Evolutionary conservation across 108 stramenopile species (phyloP).

Genomic region (Nitzschia inconspicua): DNA sequence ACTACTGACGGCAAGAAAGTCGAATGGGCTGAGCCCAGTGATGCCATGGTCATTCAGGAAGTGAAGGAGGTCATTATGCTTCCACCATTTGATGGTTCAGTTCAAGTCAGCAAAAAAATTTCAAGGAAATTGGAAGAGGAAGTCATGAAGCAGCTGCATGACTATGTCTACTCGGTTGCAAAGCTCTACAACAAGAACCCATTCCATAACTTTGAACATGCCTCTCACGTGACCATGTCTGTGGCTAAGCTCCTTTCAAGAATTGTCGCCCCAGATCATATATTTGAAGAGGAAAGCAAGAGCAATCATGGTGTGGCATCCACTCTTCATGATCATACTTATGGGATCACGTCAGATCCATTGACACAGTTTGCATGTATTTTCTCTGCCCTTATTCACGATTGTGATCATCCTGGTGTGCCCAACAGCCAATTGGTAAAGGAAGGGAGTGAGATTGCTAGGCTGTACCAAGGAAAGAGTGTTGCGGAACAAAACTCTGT

Average conservation of each 20-base stretch:
- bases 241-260: slow-evolving; percentile 27
- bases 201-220: slow-evolving; percentile 57
- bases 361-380: slow-evolving; percentile 30
- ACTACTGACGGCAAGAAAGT: too few relatives aligned
- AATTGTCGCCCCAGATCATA: slow-evolving; percentile 38
- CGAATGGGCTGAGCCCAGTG: too few relatives aligned
- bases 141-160: slow-evolving; percentile 32
- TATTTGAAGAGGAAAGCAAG: slow-evolving; percentile 4
- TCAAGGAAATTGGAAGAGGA: too few relatives aligned
- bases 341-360: slow-evolving; percentile 45
- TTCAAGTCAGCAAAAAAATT: too few relatives aligned
- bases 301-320: too few relatives aligned
- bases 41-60: too few relatives aligned
- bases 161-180: slow-evolving; percentile 29
- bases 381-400: slow-evolving; percentile 55
- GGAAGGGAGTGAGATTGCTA: slow-evolving; percentile 25
- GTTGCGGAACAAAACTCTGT: slow-evolving; percentile 46
- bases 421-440: slow-evolving; percentile 16
- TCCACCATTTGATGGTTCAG: too few relatives aligned
- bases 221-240: slow-evolving; percentile 35
- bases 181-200: slow-evolving; percentile 26
- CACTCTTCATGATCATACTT: too few relatives aligned
- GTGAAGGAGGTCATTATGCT: too few relatives aligned
- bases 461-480: slow-evolving; percentile 46
- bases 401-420: slow-evolving; percentile 35